phyloP scores from a whole-genome alignment of 2,329 filamentous ascomycete species.

The Fusarium graminum region DNA sequence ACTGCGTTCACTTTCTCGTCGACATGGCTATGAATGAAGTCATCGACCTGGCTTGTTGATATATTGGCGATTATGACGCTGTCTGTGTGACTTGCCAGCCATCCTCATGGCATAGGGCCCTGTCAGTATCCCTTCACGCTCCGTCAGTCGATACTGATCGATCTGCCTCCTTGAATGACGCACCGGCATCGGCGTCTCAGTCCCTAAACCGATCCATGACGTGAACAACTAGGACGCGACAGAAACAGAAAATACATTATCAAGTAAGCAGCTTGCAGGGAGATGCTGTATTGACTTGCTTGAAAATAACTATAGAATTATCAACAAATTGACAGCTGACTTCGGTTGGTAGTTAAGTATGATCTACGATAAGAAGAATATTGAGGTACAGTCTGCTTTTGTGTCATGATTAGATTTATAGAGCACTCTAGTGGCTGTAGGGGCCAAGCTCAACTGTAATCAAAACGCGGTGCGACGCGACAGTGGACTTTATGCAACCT shows the following conservation, averaged over 20 bases:
- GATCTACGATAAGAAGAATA: neutral
- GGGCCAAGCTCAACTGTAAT: conserved; percentile 12
- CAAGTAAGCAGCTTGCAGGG: neutral
- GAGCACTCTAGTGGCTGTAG: conserved; percentile 1
- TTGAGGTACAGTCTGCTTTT: neutral
- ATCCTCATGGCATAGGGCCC: neutral
- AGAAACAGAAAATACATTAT: neutral
- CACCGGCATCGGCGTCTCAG: neutral
- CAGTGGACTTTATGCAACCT: neutral
- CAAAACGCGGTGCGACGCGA: conserved; percentile 21
- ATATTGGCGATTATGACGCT: neutral
- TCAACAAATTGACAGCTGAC: neutral
- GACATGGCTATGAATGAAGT: neutral
- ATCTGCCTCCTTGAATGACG: neutral
- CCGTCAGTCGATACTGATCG: neutral
- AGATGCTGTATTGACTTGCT: neutral
- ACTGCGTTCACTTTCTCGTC: neutral
- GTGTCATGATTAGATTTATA: neutral
- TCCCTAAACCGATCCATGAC: neutral
- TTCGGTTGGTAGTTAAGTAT: too few species aligned
- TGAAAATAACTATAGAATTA: neutral
- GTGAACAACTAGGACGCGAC: neutral
- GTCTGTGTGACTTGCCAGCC: neutral
- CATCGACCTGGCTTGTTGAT: neutral
- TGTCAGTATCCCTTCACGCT: neutral